Evolutionary conservation across 331 rosid species (phyloP), one percentile per base, ranked within the genome.

Genomic region (Spiraea crenata): DNA sequence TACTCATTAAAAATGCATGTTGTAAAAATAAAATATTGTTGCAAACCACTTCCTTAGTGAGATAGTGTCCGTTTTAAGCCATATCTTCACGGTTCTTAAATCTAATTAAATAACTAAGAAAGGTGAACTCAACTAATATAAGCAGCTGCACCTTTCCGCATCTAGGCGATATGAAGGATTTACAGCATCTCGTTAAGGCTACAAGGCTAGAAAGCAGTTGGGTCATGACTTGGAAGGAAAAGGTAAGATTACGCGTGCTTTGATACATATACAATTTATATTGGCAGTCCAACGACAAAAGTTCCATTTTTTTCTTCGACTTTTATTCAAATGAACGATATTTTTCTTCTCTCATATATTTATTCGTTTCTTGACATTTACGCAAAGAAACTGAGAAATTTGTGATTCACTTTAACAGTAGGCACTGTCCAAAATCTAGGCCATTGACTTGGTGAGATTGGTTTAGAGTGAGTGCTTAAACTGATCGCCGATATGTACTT

Each of bases 171-270:
- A 25, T 25, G 31, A 25, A 25, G 31, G 31, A 25, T 25, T 25
- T 25, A 25, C 2, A 13, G 44, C 3, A 20, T 25, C 13, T 7
- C 7, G 31, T 40, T 45, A 45, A 55, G 50, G 39, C 70, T 48
- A 15, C 45, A 34, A 47, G 70, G 25, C 70, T 25, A 46, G 31
- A 65, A 65, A 65, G 57, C 57, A 25, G 12, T 7, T 31, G 40
- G 12, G 14, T 3, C 47, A 56, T 65, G 70, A 65, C 57, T 46
- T 46, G 3, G 8, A 14, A 25, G 57, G 15, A 65, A 3, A 46
- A 46, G 16, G 25, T 25, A 52, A 76, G 78, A 78, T 65, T 70
- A 80, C 80, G 89, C 89, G 80, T 87, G 82, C 89, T 61, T 76
- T 64, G 38, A 71, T 72, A 70, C 71, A 68, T 73, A 48, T 66